phyloP scores from a whole-genome alignment of 768 basidiomycete species.

The Lanmaoa pseudosensibilis region DNA sequence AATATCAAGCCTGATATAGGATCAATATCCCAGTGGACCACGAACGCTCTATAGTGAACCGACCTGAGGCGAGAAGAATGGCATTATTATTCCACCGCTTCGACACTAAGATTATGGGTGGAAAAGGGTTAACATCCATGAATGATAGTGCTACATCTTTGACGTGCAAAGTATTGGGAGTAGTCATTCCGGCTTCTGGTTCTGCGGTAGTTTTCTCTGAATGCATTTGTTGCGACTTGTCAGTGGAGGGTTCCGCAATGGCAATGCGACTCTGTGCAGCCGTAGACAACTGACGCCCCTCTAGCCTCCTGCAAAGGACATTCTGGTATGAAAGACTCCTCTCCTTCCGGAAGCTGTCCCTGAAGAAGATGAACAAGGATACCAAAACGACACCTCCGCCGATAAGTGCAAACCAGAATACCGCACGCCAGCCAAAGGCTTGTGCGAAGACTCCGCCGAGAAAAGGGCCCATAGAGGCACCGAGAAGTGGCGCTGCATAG shows the following conservation, averaged over 20 bases:
- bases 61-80: slow-evolving; percentile 44
- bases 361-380: slow-evolving; percentile 63
- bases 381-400: slow-evolving; percentile 55
- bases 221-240: slow-evolving; percentile 9
- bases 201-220: neutral
- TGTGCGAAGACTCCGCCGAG: slow-evolving; percentile 68
- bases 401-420: slow-evolving; percentile 80
- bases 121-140: slow-evolving; percentile 70
- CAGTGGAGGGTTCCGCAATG: neutral
- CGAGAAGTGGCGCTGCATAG: slow-evolving; percentile 78
- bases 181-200: slow-evolving; percentile 7
- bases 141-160: slow-evolving; percentile 54
- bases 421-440: slow-evolving; percentile 74
- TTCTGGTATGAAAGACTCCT: slow-evolving; percentile 79
- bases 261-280: slow-evolving; percentile 1
- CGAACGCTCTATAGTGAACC: neutral
- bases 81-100: slow-evolving; percentile 65
- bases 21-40: neutral
- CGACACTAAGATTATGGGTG: slow-evolving; percentile 58
- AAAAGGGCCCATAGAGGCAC: slow-evolving; percentile 64
- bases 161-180: neutral
- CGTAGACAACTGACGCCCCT: slow-evolving; percentile 20
- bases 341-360: slow-evolving; percentile 81
- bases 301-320: slow-evolving; percentile 48
- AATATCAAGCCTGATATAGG: slow-evolving; percentile 60